phyloP scores from a whole-genome alignment of 1,284 basidiomycete genomes.

The Dichomitus squalens region DNA sequence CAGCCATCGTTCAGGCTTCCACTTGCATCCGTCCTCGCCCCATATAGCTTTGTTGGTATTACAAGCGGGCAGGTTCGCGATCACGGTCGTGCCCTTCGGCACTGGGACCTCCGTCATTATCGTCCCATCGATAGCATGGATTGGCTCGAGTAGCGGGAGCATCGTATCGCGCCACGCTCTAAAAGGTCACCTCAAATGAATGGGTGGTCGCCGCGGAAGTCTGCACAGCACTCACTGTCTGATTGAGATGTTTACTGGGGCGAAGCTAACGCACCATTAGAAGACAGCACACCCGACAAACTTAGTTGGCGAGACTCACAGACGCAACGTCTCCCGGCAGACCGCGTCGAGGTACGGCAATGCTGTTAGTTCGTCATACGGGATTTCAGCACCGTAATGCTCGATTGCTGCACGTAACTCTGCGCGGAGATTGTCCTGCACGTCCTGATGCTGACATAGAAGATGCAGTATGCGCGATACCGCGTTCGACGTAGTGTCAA shows the following conservation, averaged over 20 bases:
- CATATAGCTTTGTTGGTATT: conserved; percentile 51
- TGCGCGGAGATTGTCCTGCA: conserved; percentile 21
- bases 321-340: conserved; percentile 33
- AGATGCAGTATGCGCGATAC: conserved; percentile 30
- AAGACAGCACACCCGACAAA: background rate
- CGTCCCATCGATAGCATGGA: conserved; percentile 31
- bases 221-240: background rate
- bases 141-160: conserved; percentile 29
- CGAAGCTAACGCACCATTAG: background rate
- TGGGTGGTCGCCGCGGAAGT: background rate
- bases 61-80: conserved; percentile 47
- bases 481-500: conserved; percentile 33
- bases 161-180: conserved; percentile 23
- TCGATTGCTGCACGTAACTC: conserved; percentile 26
- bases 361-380: conserved; percentile 30
- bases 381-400: conserved; percentile 32
- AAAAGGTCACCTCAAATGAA: too few species aligned
- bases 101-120: conserved; percentile 40
- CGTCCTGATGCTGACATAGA: conserved; percentile 6
- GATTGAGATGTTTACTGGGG: background rate
- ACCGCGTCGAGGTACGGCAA: conserved; percentile 35
- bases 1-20: conserved; percentile 42
- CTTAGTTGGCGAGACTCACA: conserved; percentile 7
- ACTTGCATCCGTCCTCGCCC: conserved; percentile 57
- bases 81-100: conserved; percentile 46